A percentile compares a stretch with the other conserved stretches of the same genome.
phyloP scores from a whole-genome alignment of 305 asterid genomes.

The Caryopteris hybrid region DNA sequence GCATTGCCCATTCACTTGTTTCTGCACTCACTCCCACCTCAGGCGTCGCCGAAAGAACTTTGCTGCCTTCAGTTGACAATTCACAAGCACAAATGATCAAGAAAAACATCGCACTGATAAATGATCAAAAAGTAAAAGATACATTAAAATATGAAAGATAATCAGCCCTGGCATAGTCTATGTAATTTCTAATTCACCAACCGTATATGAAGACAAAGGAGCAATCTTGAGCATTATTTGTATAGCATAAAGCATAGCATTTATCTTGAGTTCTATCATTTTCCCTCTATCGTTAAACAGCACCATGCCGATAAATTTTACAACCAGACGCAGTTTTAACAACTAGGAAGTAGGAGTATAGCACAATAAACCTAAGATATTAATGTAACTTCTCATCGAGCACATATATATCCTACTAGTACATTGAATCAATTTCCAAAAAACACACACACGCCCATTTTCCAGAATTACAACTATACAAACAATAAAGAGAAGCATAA shows the following conservation, averaged over 20 bases:
- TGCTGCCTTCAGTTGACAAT: slow-evolving; percentile 35
- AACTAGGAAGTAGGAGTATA: too few species aligned
- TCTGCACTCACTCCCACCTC: slow-evolving; percentile 55
- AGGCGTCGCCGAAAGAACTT: slow-evolving; percentile 47
- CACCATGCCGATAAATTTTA: too few species aligned
- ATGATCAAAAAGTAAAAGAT: background rate
- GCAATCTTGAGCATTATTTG: background rate
- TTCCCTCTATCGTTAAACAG: background rate
- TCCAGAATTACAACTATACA: background rate
- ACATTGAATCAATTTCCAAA: background rate
- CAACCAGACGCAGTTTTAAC: too few species aligned
- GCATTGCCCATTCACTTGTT: slow-evolving; percentile 78
- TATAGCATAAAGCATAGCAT: background rate
- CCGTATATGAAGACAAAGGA: background rate
- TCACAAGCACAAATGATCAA: background rate
- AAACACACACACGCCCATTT: background rate
- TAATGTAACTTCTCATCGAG: background rate
- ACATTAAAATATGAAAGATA: too few species aligned
- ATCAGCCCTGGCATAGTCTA: background rate
- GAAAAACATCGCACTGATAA: background rate
- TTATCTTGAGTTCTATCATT: too few species aligned
- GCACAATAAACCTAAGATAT: background rate
- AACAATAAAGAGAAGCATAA: background rate
- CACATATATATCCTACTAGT: background rate
- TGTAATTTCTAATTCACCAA: background rate